These are phyloP conservation scores for Alternaria atra DNA, from an alignment of 2,329 filamentous ascomycete species.

Conservation along the genomic window DNA sequence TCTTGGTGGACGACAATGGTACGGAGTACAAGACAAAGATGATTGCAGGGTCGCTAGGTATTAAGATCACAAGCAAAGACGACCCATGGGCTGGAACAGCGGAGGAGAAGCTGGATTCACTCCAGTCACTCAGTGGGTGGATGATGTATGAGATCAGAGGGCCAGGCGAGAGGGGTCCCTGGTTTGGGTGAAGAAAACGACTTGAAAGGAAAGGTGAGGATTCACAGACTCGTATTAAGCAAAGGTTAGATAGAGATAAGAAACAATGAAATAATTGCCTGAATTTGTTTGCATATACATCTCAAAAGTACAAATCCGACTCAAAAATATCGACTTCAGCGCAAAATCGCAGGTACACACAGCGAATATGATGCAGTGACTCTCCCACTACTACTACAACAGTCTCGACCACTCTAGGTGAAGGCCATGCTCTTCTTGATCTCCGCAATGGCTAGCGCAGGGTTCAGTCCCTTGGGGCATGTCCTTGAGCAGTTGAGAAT, in stretches of 20 bases:
- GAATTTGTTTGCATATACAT: conserved; percentile 16
- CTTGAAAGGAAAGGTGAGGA: background rate
- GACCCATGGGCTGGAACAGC: background rate
- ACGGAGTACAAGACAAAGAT: conserved; percentile 15
- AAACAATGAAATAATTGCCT: conserved; percentile 10
- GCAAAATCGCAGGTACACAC: conserved; percentile 16
- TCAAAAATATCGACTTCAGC: conserved; percentile 6
- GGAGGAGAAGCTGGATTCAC: conserved; percentile 13
- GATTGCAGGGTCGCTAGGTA: conserved; percentile 22
- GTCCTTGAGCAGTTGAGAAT: conserved; percentile 98
- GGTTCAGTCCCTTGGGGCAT: conserved; percentile 98
- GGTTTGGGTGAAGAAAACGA: background rate
- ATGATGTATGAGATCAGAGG: conserved; percentile 19
- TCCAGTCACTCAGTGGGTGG: conserved; percentile 24
- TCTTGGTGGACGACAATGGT: conserved; percentile 23
- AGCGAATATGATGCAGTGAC: conserved; percentile 5
- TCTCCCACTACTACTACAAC: background rate
- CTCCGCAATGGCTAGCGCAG: conserved; percentile 91
- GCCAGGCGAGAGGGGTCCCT: background rate
- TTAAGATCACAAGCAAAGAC: conserved; percentile 13
- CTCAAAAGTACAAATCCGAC: conserved; percentile 20
- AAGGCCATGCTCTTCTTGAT: conserved; percentile 97
- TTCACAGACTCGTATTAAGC: background rate
- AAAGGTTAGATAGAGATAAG: background rate
- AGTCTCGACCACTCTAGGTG: conserved; percentile 29